Conservation (phyloP, 208 protist species). For the Crithidia fasciculata region DNA sequence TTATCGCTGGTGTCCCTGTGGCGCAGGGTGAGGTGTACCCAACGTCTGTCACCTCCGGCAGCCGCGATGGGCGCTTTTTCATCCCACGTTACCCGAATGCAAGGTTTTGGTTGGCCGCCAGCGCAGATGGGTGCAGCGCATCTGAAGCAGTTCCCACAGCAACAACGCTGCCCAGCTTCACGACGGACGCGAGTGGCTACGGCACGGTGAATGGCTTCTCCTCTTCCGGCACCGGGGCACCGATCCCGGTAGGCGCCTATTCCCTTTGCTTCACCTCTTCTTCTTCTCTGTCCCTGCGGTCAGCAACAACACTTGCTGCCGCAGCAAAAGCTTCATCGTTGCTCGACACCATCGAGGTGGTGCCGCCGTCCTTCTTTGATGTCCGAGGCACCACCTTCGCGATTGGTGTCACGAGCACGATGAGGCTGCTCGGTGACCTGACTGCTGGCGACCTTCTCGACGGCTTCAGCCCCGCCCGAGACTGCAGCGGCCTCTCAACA, state of each 20-base stretch:
- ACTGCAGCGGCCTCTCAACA: slow-evolving; percentile 35
- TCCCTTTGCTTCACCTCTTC: slow-evolving; percentile 40
- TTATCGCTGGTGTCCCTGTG: slow-evolving; percentile 31
- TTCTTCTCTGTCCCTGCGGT: neutral
- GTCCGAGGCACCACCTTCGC: slow-evolving; percentile 46
- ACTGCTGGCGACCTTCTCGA: slow-evolving; percentile 29
- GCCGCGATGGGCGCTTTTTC: slow-evolving; percentile 13
- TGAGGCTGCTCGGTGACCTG: slow-evolving; percentile 51
- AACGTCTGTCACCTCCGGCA: slow-evolving; percentile 42
- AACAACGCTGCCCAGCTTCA: neutral
- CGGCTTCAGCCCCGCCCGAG: slow-evolving; percentile 54
- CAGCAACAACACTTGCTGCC: too few species aligned
- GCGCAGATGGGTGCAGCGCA: neutral
- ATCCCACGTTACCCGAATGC: slow-evolving; percentile 12
- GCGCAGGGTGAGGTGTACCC: slow-evolving; percentile 47
- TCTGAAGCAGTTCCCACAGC: neutral
- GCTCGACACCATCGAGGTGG: neutral
- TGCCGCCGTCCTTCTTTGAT: slow-evolving; percentile 37
- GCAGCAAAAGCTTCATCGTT: neutral
- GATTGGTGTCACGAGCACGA: slow-evolving; percentile 39
- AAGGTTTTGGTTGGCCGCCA: slow-evolving; percentile 33
- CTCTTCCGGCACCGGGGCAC: slow-evolving; percentile 16
- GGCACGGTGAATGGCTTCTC: slow-evolving; percentile 33
- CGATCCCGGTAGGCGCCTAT: slow-evolving; percentile 44
- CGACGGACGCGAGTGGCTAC: slow-evolving; percentile 49